Evolutionary conservation across 2,329 filamentous ascomycete species (phyloP).

Genomic region (Claviceps sp.): DNA sequence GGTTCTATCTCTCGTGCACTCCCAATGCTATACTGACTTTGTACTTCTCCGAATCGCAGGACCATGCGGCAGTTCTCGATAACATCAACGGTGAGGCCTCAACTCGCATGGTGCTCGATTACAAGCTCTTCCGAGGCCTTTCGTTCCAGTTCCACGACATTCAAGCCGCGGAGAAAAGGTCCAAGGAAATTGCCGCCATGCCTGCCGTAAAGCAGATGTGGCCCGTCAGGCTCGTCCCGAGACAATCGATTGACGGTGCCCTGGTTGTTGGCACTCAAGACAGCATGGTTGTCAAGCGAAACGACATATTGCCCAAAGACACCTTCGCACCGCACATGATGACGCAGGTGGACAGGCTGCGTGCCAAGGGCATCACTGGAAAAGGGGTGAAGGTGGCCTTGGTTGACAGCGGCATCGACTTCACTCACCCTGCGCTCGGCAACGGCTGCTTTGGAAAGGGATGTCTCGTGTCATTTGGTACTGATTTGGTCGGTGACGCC

Average conservation of each 20-base stretch:
- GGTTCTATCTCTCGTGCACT: too few species aligned
- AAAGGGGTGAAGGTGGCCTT: conserved; percentile 39
- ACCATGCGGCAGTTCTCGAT: conserved; percentile 1
- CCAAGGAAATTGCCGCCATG: conserved; percentile 25
- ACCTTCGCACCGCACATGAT: conserved; percentile 35
- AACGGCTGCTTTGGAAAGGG: conserved; percentile 27
- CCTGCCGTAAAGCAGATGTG: conserved; percentile 35
- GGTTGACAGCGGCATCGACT: conserved; percentile 45
- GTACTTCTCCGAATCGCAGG: not conserved
- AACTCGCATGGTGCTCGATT: conserved; percentile 34
- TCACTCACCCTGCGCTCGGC: conserved; percentile 47
- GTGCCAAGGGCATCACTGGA: conserved; percentile 33
- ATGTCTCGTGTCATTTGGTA: conserved; percentile 29
- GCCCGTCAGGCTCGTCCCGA: conserved; percentile 28
- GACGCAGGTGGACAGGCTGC: conserved; percentile 42
- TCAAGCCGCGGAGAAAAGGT: conserved; percentile 28
- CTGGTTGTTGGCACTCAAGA: conserved; percentile 22
- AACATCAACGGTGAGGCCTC: conserved; percentile 15
- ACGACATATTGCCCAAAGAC: conserved; percentile 14
- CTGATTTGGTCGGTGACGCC: conserved; percentile 28
- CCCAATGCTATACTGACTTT: too few species aligned
- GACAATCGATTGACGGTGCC: conserved; percentile 31
- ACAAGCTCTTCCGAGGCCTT: conserved; percentile 38
- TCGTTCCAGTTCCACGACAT: conserved; percentile 38
- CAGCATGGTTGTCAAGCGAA: not conserved